Evolutionary conservation across 2,329 filamentous ascomycete species (phyloP).

Genomic region (Trichoderma citrinoviride): DNA sequence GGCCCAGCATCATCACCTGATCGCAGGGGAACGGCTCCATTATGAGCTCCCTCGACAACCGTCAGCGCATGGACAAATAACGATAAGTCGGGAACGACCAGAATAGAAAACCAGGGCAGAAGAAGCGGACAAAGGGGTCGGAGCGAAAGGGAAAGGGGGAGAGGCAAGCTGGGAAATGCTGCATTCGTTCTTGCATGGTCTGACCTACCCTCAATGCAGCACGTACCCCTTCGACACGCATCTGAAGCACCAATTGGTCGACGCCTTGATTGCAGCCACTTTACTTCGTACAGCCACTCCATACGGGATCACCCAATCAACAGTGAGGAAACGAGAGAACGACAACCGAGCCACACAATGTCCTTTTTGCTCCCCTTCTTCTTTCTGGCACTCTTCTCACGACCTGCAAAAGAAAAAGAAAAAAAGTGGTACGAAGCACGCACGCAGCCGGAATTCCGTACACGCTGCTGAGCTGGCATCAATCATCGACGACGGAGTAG

Average conservation of each 20-base stretch:
- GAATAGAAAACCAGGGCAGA: background rate
- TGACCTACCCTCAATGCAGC: constrained; percentile 3
- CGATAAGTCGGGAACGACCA: too few species aligned
- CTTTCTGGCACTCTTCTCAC: too few species aligned
- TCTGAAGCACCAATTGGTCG: constrained; percentile 10
- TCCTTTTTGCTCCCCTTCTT: background rate
- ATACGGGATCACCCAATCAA: background rate
- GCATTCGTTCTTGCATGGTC: constrained; percentile 8
- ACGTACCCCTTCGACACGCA: constrained; percentile 10
- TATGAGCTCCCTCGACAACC: background rate
- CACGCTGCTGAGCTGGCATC: background rate
- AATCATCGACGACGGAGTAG: background rate
- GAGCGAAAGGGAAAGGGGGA: background rate
- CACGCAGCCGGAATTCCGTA: background rate
- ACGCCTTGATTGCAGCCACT: constrained; percentile 11
- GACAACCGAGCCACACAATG: background rate
- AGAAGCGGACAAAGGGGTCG: background rate
- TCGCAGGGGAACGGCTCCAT: constrained; percentile 1
- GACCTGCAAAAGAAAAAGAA: background rate
- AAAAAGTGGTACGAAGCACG: too few species aligned
- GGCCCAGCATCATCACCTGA: constrained; percentile 8
- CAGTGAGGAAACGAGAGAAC: background rate
- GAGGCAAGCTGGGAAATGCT: background rate
- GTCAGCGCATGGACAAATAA: background rate
- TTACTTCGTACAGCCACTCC: constrained; percentile 11